These are phyloP conservation scores for Coemansia sp. DNA, from an alignment of 192 early-diverging fungal species.

Conservation along the genomic window DNA sequence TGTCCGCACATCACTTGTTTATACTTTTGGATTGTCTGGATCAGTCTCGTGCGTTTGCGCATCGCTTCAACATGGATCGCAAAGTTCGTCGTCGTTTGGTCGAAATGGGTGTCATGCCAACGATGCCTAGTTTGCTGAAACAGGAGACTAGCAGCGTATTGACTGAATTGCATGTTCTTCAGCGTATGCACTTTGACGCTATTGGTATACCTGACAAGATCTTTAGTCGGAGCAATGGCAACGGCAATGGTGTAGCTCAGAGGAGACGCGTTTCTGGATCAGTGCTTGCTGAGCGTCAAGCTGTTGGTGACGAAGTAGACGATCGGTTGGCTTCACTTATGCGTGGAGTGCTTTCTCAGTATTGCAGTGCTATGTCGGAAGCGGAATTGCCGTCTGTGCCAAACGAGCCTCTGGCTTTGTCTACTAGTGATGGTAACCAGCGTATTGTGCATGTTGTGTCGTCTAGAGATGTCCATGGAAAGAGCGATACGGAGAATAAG, in stretches of 20 bases:
- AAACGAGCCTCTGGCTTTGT: background rate
- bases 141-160: slow-evolving; percentile 80
- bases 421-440: background rate
- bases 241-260: background rate
- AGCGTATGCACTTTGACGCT: slow-evolving; percentile 67
- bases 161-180: slow-evolving; percentile 69
- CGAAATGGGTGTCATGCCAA: slow-evolving; percentile 82
- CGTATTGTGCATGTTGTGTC: slow-evolving; percentile 4
- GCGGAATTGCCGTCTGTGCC: background rate
- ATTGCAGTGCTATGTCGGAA: slow-evolving; percentile 7
- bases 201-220: slow-evolving; percentile 1
- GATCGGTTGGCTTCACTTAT: slow-evolving; percentile 62
- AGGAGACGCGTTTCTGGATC: background rate
- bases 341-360: slow-evolving; percentile 27
- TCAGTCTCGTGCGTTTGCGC: slow-evolving; percentile 75
- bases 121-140: slow-evolving; percentile 86
- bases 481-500: slow-evolving; percentile 20
- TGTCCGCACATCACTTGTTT: slow-evolving; percentile 66
- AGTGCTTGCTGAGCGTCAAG: slow-evolving; percentile 45
- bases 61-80: slow-evolving; percentile 74
- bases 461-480: background rate
- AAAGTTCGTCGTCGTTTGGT: slow-evolving; percentile 78
- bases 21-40: slow-evolving; percentile 78
- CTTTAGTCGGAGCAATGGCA: background rate
- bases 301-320: slow-evolving; percentile 61